These are phyloP conservation scores for Cytospora chrysosperma DNA, from an alignment of 2,329 filamentous ascomycete species.

Conservation along the genomic window DNA sequence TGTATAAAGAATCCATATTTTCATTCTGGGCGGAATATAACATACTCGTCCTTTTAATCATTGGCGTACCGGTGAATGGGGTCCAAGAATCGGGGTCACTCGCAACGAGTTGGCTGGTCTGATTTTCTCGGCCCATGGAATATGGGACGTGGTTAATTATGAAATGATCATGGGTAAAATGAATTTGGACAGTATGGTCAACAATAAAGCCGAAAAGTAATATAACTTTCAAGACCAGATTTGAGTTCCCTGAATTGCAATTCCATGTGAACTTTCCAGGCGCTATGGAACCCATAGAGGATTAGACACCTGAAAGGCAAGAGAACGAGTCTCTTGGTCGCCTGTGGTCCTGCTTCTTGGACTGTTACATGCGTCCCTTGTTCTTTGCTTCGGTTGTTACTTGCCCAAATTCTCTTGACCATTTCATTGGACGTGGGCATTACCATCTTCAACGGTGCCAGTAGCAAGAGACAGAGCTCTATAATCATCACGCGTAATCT, in stretches of 20 bases:
- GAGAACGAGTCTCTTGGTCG: too few relatives aligned
- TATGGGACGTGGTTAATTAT: conserved; percentile 2
- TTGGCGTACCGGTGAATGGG: conserved; percentile 5
- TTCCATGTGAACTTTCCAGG: neutral
- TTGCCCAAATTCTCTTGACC: too few relatives aligned
- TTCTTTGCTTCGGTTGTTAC: too few relatives aligned
- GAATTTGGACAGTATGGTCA: neutral
- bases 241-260: neutral
- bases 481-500: neutral
- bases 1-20: neutral
- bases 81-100: neutral
- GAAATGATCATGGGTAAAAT: conserved; percentile 4
- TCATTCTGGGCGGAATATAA: neutral
- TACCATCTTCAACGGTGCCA: neutral
- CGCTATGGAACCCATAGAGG: neutral
- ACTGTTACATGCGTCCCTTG: too few relatives aligned
- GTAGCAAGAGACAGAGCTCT: neutral
- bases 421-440: neutral
- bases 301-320: neutral
- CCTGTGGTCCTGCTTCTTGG: too few relatives aligned
- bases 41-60: conserved; percentile 4
- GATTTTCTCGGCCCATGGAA: neutral
- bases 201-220: conserved; percentile 1
- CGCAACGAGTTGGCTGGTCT: conserved; percentile 8
- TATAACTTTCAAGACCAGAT: too few relatives aligned